Base-by-base conservation (phyloP, 116 monocot genomes). In the Posidonia oceanica region DNA sequence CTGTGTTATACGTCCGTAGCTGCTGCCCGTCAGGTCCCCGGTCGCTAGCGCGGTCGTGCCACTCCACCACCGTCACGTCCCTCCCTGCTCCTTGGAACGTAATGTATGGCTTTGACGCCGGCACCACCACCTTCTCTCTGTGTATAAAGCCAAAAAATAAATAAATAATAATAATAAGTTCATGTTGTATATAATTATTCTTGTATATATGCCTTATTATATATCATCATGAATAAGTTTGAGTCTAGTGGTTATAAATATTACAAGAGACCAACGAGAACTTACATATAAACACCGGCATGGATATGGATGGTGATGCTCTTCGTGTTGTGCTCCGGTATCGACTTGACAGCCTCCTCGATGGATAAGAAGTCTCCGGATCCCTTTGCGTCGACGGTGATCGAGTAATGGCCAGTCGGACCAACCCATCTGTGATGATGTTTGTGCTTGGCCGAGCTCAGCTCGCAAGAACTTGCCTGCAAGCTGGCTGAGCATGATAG, bases 81-180 rank as follows among this genome's bases (percentile, higher is more conserved):
- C 75, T 75, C 41, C 91, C 89, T 2, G 68, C 83, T 0, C 96
- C 91, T 63, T 87, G 80, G 69, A 96, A 87, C 16, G 89, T 91
- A 12, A 96, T 75, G 73, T 87, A 91, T 39, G 96, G 96, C 75
- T 96, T 91, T 53, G 85, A 75, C 48, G 74, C 74, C 3, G 96
- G 96, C 29, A 96, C 86, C 5, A 80, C 69, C n/a, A 91, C 96
- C 71, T 96, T 96, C 80, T 91, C 96, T 72, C 91, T 73, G 63
- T 3, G 8, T 11, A 61, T 0, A 52, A 22, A 40, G 12, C 66
- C 41, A 6, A 15, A 60, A 60, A 29, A 44, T 21, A 2, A 8
- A 16, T 44, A 36, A 29, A 29, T 29, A 29, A 29, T 1, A 29
- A 29, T 29, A 29, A 29, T 29, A 29, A 0, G 29, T 29, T 29